A percentile compares a stretch with the other conserved stretches of the same genome.
These are phyloP conservation scores for Hypoxylon lenormandii DNA, from an alignment of 495 filamentous ascomycete genomes.

Conservation along the genomic window DNA sequence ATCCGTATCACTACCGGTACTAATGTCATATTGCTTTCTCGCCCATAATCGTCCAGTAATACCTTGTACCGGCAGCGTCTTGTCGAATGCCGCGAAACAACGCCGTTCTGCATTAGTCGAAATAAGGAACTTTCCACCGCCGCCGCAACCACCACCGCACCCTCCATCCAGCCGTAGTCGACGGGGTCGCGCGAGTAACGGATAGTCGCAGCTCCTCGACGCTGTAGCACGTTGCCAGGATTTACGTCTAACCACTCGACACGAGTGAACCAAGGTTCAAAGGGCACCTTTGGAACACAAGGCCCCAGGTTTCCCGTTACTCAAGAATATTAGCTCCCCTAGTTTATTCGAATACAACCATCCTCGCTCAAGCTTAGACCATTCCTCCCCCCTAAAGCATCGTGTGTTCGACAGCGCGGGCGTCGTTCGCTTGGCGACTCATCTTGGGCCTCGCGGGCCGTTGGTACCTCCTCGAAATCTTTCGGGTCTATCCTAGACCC, in stretches of 20 bases:
- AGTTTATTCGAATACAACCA: constrained; percentile 26
- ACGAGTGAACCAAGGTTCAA: constrained; percentile 15
- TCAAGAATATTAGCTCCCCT: constrained; percentile 25
- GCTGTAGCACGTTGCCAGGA: constrained; percentile 43
- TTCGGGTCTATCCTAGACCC: constrained; percentile 51
- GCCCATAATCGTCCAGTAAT: constrained; percentile 16
- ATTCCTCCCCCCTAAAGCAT: constrained; percentile 17
- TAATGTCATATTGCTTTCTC: constrained; percentile 17
- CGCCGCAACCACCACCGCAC: constrained; percentile 8
- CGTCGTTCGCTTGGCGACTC: constrained; percentile 33
- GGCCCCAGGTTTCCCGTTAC: constrained; percentile 28
- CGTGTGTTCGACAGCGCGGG: constrained; percentile 32
- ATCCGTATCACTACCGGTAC: constrained; percentile 24
- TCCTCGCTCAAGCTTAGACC: constrained; percentile 7
- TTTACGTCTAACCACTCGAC: constrained; percentile 31
- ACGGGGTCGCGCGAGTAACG: neutral
- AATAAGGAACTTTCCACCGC: neutral
- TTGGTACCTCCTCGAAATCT: constrained; percentile 17
- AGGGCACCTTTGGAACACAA: constrained; percentile 28
- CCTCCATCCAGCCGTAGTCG: constrained; percentile 17
- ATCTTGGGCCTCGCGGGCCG: constrained; percentile 30
- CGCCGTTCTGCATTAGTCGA: constrained; percentile 18
- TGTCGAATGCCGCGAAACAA: constrained; percentile 9
- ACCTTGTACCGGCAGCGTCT: constrained; percentile 6
- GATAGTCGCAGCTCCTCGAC: constrained; percentile 31